Conservation (phyloP, 164 flowering plant genomes). For the Umbellularia californica region DNA sequence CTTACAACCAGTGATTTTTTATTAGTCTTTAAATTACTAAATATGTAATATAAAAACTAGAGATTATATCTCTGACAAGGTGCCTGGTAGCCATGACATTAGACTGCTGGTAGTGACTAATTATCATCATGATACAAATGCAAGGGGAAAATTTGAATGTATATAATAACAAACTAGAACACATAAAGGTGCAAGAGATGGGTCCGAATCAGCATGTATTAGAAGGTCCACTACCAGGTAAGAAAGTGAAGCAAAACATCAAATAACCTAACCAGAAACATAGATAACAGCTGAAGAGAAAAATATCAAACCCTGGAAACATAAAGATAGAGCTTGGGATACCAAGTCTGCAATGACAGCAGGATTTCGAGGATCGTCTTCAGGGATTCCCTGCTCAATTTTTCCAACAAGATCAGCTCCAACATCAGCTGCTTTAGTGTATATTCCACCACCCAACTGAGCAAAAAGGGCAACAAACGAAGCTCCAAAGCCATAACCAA, state of each 20-base stretch:
- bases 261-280: background rate
- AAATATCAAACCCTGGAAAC: background rate
- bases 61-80: too few relatives aligned
- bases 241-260: background rate
- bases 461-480: slow-evolving; percentile 99
- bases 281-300: background rate
- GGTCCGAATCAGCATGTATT: background rate
- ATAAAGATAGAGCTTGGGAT: slow-evolving; percentile 10
- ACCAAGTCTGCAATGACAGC: slow-evolving; percentile 99
- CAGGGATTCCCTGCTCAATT: slow-evolving; percentile 99
- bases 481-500: slow-evolving; percentile 99
- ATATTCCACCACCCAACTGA: slow-evolving; percentile 99
- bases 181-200: background rate
- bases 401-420: slow-evolving; percentile 99
- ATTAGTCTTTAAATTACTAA: too few relatives aligned
- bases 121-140: background rate
- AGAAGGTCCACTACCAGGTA: slow-evolving; percentile 4
- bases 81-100: too few relatives aligned
- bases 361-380: slow-evolving; percentile 99
- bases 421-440: slow-evolving; percentile 99
- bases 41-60: too few relatives aligned
- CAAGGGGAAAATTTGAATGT: background rate
- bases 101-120: background rate
- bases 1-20: too few relatives aligned
- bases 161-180: background rate